Percentiles rank a stretch among this genome's conserved stretches.
Evolutionary conservation across 2,329 filamentous ascomycete genomes (phyloP).

Genomic region (Cryphonectria carpinicola): DNA sequence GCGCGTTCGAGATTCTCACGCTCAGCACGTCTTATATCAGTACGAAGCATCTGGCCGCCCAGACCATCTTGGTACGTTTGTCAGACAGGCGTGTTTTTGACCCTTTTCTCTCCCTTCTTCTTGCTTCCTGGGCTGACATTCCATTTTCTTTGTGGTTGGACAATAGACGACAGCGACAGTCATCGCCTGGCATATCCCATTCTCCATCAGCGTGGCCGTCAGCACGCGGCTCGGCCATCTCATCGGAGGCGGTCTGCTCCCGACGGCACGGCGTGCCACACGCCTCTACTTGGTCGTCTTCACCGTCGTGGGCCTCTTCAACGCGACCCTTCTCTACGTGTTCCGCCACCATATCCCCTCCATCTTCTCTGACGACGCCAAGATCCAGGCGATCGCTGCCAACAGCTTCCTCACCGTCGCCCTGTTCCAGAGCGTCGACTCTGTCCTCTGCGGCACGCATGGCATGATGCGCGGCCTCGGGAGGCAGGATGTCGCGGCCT

Average conservation of each 20-base stretch:
- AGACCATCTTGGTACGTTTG: constrained; percentile 41
- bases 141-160: neutral
- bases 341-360: constrained; percentile 37
- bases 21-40: constrained; percentile 50
- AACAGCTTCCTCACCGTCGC: constrained; percentile 40
- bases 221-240: constrained; percentile 48
- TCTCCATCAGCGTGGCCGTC: constrained; percentile 46
- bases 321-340: constrained; percentile 39
- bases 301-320: constrained; percentile 38
- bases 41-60: constrained; percentile 47
- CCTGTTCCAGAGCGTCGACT: constrained; percentile 42
- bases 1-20: constrained; percentile 48
- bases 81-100: neutral
- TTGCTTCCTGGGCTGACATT: neutral
- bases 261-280: constrained; percentile 38
- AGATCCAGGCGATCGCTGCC: constrained; percentile 37
- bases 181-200: constrained; percentile 48
- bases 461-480: constrained; percentile 46
- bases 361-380: constrained; percentile 40
- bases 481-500: constrained; percentile 43
- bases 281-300: constrained; percentile 41
- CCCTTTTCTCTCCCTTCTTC: neutral
- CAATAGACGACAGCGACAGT: constrained; percentile 42
- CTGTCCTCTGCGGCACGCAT: constrained; percentile 42
- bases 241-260: constrained; percentile 42